A percentile compares a stretch with the other conserved stretches of the same genome.
These are phyloP conservation scores for Nemania sp. DNA, from an alignment of 2,329 filamentous ascomycete genomes.

Conservation along the genomic window DNA sequence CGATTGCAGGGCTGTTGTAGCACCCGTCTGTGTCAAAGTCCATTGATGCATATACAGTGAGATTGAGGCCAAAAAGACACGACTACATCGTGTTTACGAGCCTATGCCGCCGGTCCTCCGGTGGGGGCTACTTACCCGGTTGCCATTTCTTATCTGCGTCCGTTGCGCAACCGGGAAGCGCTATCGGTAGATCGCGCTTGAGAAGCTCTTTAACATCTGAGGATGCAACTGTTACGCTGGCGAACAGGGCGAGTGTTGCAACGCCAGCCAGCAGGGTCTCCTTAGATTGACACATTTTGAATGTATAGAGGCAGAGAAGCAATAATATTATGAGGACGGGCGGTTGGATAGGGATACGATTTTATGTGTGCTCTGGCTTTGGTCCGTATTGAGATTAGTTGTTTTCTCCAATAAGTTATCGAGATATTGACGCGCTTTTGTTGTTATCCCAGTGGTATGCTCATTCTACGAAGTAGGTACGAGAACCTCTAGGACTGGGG, in stretches of 20 bases:
- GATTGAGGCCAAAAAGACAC: background rate
- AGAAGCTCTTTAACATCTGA: conserved; percentile 1
- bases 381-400: too few species aligned
- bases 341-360: too few species aligned
- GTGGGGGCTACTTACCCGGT: conserved; percentile 25
- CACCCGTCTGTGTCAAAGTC: conserved; percentile 55
- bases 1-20: conserved; percentile 57
- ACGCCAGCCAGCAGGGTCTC: conserved; percentile 15
- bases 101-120: background rate
- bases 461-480: too few species aligned
- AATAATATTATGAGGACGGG: background rate
- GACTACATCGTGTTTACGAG: background rate
- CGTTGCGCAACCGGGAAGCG: conserved; percentile 32
- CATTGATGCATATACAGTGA: conserved; percentile 39
- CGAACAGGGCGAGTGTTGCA: conserved; percentile 19
- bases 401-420: too few species aligned
- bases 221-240: conserved; percentile 11
- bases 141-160: conserved; percentile 36
- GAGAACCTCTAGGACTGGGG: too few species aligned
- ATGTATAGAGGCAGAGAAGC: background rate
- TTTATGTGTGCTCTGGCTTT: too few species aligned
- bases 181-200: conserved; percentile 33
- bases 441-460: too few species aligned
- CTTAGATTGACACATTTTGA: conserved; percentile 20
- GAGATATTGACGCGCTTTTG: too few species aligned